A percentile compares a stretch with the other conserved stretches of the same genome.
Conservation (phyloP, 2,329 filamentous ascomycete genomes). For the Paraconiothyrium sp. region DNA sequence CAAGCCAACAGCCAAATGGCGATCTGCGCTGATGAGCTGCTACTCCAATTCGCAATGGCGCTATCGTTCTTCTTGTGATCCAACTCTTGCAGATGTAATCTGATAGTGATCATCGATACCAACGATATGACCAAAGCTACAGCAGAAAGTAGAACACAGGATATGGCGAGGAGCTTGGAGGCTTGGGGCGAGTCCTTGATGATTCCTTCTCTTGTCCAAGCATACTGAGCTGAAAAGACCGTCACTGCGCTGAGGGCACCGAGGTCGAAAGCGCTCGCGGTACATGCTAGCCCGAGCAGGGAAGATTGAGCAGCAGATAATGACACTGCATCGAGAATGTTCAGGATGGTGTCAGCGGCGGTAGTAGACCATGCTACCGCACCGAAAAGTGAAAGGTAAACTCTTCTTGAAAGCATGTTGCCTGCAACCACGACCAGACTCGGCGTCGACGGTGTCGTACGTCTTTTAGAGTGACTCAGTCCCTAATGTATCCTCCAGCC, state of each 20-base stretch:
- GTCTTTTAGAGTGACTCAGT: constrained; percentile 1
- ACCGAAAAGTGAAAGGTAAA: constrained; percentile 45
- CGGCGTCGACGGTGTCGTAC: neutral
- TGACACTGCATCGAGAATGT: constrained; percentile 49
- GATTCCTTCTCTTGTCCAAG: constrained; percentile 39
- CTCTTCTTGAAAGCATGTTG: constrained; percentile 35
- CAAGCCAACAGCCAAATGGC: constrained; percentile 45
- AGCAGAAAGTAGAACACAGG: constrained; percentile 35
- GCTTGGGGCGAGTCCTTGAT: constrained; percentile 30
- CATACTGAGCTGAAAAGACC: constrained; percentile 41
- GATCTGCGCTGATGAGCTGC: constrained; percentile 48
- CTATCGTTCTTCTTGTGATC: constrained; percentile 22
- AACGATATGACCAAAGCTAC: constrained; percentile 40
- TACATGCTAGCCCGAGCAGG: constrained; percentile 38
- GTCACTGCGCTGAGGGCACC: constrained; percentile 40
- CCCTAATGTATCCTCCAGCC: constrained; percentile 10
- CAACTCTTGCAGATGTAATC: constrained; percentile 33
- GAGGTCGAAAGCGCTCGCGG: constrained; percentile 44
- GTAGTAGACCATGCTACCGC: constrained; percentile 46
- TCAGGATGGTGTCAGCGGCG: constrained; percentile 45
- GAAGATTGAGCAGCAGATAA: constrained; percentile 36
- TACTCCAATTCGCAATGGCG: constrained; percentile 31
- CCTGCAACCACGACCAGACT: constrained; percentile 4
- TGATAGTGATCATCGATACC: constrained; percentile 38
- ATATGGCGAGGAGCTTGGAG: constrained; percentile 29